A percentile compares a stretch with the other conserved stretches of the same genome.
Evolutionary conservation across 345 rosid genomes (phyloP).

Genomic region (Gossypium herbaceum): DNA sequence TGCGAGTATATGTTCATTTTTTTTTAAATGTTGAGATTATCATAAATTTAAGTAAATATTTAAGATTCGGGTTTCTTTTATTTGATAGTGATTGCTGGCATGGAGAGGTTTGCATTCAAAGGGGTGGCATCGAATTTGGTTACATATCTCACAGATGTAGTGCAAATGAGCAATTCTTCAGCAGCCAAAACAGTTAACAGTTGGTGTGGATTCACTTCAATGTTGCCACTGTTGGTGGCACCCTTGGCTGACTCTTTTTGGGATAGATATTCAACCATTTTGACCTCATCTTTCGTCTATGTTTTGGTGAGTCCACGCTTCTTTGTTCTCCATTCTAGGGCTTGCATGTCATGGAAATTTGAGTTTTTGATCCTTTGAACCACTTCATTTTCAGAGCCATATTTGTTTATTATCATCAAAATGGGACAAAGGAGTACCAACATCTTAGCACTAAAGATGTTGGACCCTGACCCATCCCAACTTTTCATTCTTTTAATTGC

Average conservation of each 20-base stretch:
- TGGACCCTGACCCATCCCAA: slow-evolving; percentile 15
- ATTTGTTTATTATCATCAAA: neutral
- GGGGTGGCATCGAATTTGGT: slow-evolving; percentile 93
- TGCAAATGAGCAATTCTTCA: slow-evolving; percentile 74
- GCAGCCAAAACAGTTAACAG: slow-evolving; percentile 87
- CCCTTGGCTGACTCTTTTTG: slow-evolving; percentile 78
- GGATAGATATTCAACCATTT: slow-evolving; percentile 69
- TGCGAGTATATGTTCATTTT: no score
- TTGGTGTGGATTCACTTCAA: slow-evolving; percentile 87
- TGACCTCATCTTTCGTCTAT: slow-evolving; percentile 70
- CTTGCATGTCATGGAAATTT: neutral
- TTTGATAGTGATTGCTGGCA: slow-evolving; percentile 62
- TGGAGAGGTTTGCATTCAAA: slow-evolving; percentile 94
- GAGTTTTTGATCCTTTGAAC: neutral
- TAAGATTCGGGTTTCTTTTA: neutral
- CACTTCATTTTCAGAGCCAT: neutral
- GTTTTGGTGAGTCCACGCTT: slow-evolving; percentile 45
- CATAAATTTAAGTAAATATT: neutral
- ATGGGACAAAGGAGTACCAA: neutral
- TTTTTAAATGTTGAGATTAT: neutral
- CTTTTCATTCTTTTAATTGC: neutral
- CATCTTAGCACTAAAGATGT: neutral
- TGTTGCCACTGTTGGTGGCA: slow-evolving; percentile 78
- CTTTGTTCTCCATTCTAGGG: neutral
- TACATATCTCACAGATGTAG: slow-evolving; percentile 79